Percentiles rank a stretch among this genome's conserved stretches.
phyloP scores from a whole-genome alignment of 73 alveolate species.

The Paramecium octaurelia region DNA sequence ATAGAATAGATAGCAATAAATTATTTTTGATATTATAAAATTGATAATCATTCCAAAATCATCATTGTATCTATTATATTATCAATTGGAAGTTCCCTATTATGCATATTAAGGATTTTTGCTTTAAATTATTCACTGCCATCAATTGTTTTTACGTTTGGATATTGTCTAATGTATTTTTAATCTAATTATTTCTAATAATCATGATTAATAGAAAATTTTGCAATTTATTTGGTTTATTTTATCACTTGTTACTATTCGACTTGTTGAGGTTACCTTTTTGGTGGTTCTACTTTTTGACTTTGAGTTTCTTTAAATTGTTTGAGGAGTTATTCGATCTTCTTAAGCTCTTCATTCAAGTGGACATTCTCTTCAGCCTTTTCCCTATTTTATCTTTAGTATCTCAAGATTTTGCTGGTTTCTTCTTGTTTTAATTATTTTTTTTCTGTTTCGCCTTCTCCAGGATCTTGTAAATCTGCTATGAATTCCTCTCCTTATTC shows the following conservation, averaged over 20 bases:
- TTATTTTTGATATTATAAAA: background rate
- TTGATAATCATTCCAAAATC: background rate
- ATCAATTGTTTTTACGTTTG: background rate
- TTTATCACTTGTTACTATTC: background rate
- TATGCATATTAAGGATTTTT: background rate
- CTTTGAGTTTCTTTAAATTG: background rate
- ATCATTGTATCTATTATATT: conserved; percentile 4
- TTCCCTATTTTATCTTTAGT: background rate
- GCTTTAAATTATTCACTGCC: conserved; percentile 27
- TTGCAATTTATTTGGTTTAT: background rate
- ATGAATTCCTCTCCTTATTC: conserved; percentile 9
- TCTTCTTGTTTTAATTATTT: conserved; percentile 13
- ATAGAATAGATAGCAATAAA: background rate
- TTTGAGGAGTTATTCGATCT: background rate
- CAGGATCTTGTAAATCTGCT: background rate
- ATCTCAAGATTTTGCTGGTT: background rate
- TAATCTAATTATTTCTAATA: background rate
- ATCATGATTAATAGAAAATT: background rate
- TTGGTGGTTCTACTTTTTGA: background rate
- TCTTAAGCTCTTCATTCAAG: background rate
- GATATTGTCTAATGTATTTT: background rate
- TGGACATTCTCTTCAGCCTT: background rate
- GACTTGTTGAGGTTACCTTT: background rate
- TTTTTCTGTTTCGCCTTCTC: background rate
- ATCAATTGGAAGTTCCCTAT: background rate